Percentiles rank a stretch among this genome's conserved stretches.
These are phyloP conservation scores for Sordaria brevicollis DNA, from an alignment of 495 filamentous ascomycete species.

Conservation along the genomic window DNA sequence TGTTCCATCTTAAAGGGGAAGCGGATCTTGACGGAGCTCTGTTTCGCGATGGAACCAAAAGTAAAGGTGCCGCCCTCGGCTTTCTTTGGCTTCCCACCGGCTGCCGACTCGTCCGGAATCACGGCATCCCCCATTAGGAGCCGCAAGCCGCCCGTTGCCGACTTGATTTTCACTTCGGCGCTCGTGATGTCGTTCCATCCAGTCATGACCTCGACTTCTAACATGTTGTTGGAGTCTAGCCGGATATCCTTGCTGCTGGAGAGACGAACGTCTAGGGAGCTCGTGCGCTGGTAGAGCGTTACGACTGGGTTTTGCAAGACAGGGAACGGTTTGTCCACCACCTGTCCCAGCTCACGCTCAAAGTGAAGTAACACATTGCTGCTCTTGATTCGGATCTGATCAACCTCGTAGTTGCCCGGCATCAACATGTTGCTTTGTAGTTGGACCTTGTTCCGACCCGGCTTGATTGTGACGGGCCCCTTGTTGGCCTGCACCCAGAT, in stretches of 20 bases:
- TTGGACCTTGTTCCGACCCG: constrained; percentile 42
- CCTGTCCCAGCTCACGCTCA: constrained; percentile 36
- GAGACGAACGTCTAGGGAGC: constrained; percentile 38
- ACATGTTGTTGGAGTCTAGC: constrained; percentile 61
- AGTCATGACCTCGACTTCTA: constrained; percentile 63
- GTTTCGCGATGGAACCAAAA: constrained; percentile 43
- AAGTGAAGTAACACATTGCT: constrained; percentile 61
- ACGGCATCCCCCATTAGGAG: constrained; percentile 65
- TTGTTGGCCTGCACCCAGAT: constrained; percentile 49
- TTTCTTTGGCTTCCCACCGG: constrained; percentile 34
- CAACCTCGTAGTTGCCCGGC: constrained; percentile 66
- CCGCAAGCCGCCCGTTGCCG: constrained; percentile 79
- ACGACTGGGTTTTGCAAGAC: constrained; percentile 34
- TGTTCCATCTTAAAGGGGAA: constrained; percentile 84
- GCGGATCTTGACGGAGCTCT: constrained; percentile 44
- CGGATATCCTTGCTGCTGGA: constrained; percentile 48
- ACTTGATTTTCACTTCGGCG: constrained; percentile 61
- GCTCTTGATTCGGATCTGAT: constrained; percentile 56
- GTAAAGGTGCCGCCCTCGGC: constrained; percentile 56
- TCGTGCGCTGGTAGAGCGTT: constrained; percentile 36
- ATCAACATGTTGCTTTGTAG: constrained; percentile 49
- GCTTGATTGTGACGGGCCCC: constrained; percentile 33
- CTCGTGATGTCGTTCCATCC: constrained; percentile 67
- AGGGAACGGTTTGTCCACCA: constrained; percentile 30
- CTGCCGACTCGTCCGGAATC: constrained; percentile 44